Evolutionary conservation across 2,329 filamentous ascomycete genomes (phyloP).

Genomic region (Phyllosticta ampelicida): DNA sequence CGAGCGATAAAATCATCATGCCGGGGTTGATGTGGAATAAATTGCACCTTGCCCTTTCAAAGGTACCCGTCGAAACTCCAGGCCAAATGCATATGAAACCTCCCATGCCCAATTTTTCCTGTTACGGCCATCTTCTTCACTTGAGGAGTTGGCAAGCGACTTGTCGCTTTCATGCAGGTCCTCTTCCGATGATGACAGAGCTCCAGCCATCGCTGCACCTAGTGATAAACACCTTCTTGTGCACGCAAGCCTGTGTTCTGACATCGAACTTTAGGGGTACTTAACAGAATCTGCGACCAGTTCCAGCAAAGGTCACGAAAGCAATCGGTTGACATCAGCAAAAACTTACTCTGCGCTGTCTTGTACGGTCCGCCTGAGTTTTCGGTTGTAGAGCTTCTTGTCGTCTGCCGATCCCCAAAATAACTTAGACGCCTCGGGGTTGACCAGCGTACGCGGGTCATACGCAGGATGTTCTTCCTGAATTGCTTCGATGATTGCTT

Average conservation of each 20-base stretch:
- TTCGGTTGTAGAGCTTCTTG: conserved; percentile 74
- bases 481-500: conserved; percentile 69
- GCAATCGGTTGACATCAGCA: neutral
- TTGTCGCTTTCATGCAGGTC: neutral
- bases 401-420: conserved; percentile 76
- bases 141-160: neutral
- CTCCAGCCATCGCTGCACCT: neutral
- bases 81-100: neutral
- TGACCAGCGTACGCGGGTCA: conserved; percentile 78
- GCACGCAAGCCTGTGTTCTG: neutral
- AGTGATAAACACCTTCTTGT: neutral
- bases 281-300: neutral
- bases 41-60: neutral
- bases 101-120: neutral
- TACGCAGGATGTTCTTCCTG: conserved; percentile 83
- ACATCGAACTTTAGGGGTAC: neutral
- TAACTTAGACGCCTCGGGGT: conserved; percentile 73
- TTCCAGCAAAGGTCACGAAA: neutral
- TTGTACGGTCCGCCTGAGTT: conserved; percentile 65
- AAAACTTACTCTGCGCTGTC: conserved; percentile 34
- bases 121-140: neutral
- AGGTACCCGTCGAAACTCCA: neutral
- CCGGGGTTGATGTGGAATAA: neutral
- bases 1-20: neutral
- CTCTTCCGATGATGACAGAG: no score